Evolutionary conservation across 2,329 filamentous ascomycete genomes (phyloP).

Genomic region (Byssothecium circinans): DNA sequence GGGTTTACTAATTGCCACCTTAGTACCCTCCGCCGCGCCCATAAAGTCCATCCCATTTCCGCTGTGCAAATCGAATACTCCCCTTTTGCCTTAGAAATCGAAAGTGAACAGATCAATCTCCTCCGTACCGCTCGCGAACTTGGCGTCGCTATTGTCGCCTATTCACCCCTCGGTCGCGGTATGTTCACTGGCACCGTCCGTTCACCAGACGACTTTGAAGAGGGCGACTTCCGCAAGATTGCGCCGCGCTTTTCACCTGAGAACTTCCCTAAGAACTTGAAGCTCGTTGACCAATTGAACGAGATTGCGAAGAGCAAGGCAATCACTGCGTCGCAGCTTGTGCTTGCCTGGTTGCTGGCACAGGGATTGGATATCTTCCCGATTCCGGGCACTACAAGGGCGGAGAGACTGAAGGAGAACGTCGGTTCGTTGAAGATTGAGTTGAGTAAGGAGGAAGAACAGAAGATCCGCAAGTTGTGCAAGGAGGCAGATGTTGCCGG

Average conservation of each 20-base stretch:
- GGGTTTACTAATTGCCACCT: background rate
- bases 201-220: constrained; percentile 50
- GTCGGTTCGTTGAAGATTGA: constrained; percentile 27
- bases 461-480: constrained; percentile 28
- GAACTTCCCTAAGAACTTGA: constrained; percentile 43
- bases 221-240: constrained; percentile 26
- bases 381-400: constrained; percentile 53
- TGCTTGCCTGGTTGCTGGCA: constrained; percentile 45
- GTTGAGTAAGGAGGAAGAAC: constrained; percentile 32
- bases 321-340: constrained; percentile 59
- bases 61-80: constrained; percentile 57
- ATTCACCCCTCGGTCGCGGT: constrained; percentile 43
- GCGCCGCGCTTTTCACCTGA: constrained; percentile 48
- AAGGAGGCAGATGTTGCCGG: constrained; percentile 48
- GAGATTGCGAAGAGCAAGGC: constrained; percentile 51
- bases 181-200: constrained; percentile 30
- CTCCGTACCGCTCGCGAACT: constrained; percentile 48
- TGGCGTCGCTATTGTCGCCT: constrained; percentile 46
- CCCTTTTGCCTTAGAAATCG: constrained; percentile 53
- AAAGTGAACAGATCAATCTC: constrained; percentile 41
- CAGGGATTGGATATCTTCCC: constrained; percentile 58
- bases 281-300: constrained; percentile 35
- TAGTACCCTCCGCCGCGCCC: constrained; percentile 50
- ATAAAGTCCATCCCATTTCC: constrained; percentile 50
- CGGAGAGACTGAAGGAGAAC: constrained; percentile 37